Evolutionary conservation across 371 early-diverging fungal species (phyloP), one percentile per base, ranked within the genome.

Genomic region (Parasitella parasitica): DNA sequence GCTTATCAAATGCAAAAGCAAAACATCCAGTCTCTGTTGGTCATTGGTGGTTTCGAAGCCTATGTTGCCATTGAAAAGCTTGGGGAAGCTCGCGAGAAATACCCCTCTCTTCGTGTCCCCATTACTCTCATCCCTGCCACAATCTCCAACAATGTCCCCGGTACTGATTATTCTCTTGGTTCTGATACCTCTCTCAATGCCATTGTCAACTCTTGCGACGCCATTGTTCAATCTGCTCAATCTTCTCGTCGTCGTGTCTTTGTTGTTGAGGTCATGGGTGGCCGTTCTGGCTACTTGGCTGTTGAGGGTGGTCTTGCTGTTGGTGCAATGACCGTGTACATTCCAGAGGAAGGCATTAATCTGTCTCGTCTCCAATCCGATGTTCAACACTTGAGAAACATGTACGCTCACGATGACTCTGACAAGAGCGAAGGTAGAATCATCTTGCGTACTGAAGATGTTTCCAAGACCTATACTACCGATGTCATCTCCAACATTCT

Each of bases 231-330:
- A 68, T 93, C 91, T 58, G 95, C 97, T 11, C 89, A 90, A 13
- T 92, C 98, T 16, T 89, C 91, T 38, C 85, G 95, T 66, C 93
- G 93, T 53, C 88, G 96, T 35, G 97, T 98, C 11, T 98, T 99
- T 85, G 91, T 99, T 12, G 94, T 99, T 18, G 99, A 99, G 82
- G 96, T 98, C 26, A 97, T 97, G 69, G 99, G 99, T 53, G 98
- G 97, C 50, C 89, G 93, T 57, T 93, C 94, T 72, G 99, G 99
- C 3, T 99, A 92, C 74, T 80, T 99, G 61, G 94, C 99, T 6
- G 89, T 93, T 4, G 79, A 97, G 72, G 93, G 92, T 27, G 99
- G 97, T 16, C 83, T 99, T 18, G 93, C 89, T 24, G 82, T 90
- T 9, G 99, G 98, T 54, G 98, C 99, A 2, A 94, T 94, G 24